Conservation (phyloP, 768 basidiomycete species). For the Flagelloscypha sp. region DNA sequence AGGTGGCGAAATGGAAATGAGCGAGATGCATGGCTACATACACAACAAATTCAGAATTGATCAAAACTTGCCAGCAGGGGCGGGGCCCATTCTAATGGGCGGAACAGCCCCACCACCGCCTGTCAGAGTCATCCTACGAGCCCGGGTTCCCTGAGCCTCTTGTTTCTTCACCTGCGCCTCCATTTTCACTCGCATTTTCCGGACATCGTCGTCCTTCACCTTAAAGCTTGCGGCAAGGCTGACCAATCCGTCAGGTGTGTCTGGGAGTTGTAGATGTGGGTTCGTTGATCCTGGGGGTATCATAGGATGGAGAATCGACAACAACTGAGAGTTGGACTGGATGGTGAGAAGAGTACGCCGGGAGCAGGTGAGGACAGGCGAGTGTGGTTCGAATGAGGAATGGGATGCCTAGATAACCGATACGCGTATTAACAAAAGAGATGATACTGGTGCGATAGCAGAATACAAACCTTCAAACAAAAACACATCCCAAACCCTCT, state of each 20-base stretch:
- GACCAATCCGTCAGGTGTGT: conserved; percentile 53
- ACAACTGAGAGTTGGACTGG: too few species aligned
- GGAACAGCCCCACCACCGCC: too few species aligned
- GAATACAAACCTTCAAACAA: conserved; percentile 58
- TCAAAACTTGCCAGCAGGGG: too few species aligned
- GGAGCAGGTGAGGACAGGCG: conserved; percentile 50
- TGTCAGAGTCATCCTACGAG: too few species aligned
- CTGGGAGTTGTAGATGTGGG: conserved; percentile 49
- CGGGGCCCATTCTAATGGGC: too few species aligned
- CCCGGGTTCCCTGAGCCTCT: too few species aligned
- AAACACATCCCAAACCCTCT: conserved; percentile 79
- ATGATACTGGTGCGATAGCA: neutral
- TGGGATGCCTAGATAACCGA: conserved; percentile 44
- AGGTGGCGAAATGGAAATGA: too few species aligned
- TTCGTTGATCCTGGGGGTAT: too few species aligned
- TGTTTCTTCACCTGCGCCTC: conserved; percentile 65
- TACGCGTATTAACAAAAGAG: neutral
- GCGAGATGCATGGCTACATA: too few species aligned
- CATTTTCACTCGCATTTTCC: conserved; percentile 68
- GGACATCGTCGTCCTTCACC: conserved; percentile 72
- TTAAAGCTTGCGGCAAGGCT: conserved; percentile 56
- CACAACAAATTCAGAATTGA: too few species aligned
- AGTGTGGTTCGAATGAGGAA: conserved; percentile 71
- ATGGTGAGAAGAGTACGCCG: conserved; percentile 54
- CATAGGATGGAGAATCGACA: conserved; percentile 35